Evolutionary conservation across 2,329 filamentous ascomycete genomes (phyloP).

Genomic region (Colletotrichum chlorophyti): DNA sequence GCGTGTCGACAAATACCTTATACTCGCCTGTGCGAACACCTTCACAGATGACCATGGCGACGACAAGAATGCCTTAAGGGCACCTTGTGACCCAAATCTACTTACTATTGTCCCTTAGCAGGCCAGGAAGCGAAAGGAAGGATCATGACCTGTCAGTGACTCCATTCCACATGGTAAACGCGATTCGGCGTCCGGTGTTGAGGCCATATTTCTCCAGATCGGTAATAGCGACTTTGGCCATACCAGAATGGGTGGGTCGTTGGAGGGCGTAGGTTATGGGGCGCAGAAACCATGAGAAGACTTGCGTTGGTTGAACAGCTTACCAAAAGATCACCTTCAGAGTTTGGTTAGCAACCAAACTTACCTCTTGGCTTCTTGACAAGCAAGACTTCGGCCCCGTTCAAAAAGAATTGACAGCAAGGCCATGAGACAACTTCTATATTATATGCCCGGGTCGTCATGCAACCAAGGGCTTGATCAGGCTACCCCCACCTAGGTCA

Average conservation of each 20-base stretch:
- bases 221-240: background rate
- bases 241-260: too few relatives aligned
- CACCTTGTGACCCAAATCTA: too few relatives aligned
- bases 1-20: background rate
- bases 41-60: background rate
- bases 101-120: constrained; percentile 4
- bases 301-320: too few relatives aligned
- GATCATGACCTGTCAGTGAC: constrained; percentile 1
- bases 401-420: background rate
- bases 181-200: background rate
- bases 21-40: background rate
- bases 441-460: background rate
- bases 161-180: constrained; percentile 1
- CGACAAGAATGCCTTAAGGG: too few relatives aligned
- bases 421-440: background rate
- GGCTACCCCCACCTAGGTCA: background rate
- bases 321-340: background rate
- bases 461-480: background rate
- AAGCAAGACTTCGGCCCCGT: background rate
- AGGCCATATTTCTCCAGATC: background rate
- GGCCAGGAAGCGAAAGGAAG: background rate
- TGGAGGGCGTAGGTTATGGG: background rate
- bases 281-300: background rate
- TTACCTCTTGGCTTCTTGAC: background rate
- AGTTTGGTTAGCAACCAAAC: background rate